phyloP scores from a whole-genome alignment of 257 asterid species.

The Datura wrightii region DNA sequence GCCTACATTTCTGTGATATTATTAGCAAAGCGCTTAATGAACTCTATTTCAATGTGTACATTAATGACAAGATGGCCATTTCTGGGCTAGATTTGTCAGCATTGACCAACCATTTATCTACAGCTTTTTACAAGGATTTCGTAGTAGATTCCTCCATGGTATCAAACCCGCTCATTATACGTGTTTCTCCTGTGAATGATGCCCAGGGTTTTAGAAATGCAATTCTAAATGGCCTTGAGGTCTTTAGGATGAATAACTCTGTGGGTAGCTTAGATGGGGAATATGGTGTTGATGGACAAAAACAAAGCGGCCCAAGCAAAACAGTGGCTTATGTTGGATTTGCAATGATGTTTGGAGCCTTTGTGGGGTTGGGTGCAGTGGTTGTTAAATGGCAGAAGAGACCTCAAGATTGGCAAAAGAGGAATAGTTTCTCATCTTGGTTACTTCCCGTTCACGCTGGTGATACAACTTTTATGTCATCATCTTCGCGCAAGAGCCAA shows the following conservation, averaged over 20 bases:
- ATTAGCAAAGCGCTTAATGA: conserved; percentile 38
- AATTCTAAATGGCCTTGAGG: conserved; percentile 69
- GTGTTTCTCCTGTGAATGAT: conserved; percentile 63
- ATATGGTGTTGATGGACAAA: conserved; percentile 53
- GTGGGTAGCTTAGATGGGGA: conserved; percentile 73
- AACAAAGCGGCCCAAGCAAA: conserved; percentile 36
- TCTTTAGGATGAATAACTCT: conserved; percentile 68
- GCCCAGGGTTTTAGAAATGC: conserved; percentile 60
- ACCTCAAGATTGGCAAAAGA: conserved; percentile 41
- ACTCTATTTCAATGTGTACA: conserved; percentile 39
- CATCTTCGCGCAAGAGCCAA: conserved; percentile 58
- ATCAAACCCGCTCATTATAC: conserved; percentile 52
- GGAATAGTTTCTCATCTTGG: conserved; percentile 42
- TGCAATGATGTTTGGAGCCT: conserved; percentile 43
- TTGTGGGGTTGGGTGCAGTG: conserved; percentile 42
- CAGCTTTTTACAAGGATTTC: conserved; percentile 65
- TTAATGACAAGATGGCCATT: conserved; percentile 36
- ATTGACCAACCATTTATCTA: conserved; percentile 49
- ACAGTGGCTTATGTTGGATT: conserved; percentile 40
- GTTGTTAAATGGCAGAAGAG: conserved; percentile 41
- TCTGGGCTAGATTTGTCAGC: conserved; percentile 58
- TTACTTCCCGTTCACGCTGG: conserved; percentile 52
- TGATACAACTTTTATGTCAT: conserved; percentile 49
- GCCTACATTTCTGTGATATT: conserved; percentile 38
- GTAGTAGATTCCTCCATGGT: conserved; percentile 66